Conservation (phyloP, 331 rosid genomes). For the Spiraea crenata region DNA sequence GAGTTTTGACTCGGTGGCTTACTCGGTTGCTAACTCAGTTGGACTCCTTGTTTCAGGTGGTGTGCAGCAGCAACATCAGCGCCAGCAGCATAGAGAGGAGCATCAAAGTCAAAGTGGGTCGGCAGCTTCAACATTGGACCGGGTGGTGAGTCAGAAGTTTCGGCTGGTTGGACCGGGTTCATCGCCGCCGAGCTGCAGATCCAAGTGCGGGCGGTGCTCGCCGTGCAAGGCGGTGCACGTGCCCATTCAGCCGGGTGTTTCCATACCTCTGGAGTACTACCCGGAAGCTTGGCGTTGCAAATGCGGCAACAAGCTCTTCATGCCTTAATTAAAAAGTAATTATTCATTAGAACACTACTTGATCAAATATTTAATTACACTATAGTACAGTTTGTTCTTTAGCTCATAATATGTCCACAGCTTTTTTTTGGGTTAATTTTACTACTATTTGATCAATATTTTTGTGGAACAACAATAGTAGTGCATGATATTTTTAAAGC, state of each 20-base stretch:
- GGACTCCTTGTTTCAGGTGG: conserved; percentile 23
- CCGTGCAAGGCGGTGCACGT: conserved; percentile 85
- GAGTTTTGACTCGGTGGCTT: not conserved
- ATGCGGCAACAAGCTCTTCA: conserved; percentile 75
- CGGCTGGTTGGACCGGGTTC: conserved; percentile 60
- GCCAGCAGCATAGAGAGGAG: conserved; percentile 1
- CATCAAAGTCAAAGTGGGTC: not conserved
- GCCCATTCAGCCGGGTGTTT: conserved; percentile 74
- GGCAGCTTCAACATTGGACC: conserved; percentile 3
- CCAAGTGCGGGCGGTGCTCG: conserved; percentile 80
- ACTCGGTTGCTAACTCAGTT: not conserved
- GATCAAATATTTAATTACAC: conserved; percentile 10
- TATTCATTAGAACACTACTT: not conserved
- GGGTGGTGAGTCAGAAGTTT: conserved; percentile 26
- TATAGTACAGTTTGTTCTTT: not conserved
- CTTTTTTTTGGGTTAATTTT: too few relatives aligned
- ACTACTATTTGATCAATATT: too few relatives aligned
- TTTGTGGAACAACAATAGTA: too few relatives aligned
- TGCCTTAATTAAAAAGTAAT: conserved; percentile 43
- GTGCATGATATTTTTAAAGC: not conserved
- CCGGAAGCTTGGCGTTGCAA: conserved; percentile 99
- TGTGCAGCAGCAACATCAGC: not conserved
- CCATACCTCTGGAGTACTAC: conserved; percentile 72
- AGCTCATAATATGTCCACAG: not conserved
- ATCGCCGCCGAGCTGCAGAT: conserved; percentile 77